A percentile compares a stretch with the other conserved stretches of the same genome.
Conservation (phyloP, 805 yeast genomes). For the Barnettozyma vustinii region DNA sequence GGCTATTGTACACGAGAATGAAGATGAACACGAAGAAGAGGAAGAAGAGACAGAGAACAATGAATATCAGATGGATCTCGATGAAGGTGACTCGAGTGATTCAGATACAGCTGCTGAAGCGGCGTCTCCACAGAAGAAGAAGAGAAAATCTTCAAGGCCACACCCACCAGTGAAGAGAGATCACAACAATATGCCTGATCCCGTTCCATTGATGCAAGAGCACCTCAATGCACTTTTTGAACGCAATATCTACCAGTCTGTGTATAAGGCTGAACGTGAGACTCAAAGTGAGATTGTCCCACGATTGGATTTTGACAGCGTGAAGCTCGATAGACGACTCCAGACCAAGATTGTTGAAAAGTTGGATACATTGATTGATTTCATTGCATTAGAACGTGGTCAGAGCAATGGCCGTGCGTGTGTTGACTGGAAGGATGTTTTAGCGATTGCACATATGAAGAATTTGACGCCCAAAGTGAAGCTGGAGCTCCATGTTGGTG, state of each 20-base stretch:
- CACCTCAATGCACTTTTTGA: background rate
- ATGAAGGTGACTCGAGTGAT: constrained; percentile 3
- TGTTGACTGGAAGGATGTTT: background rate
- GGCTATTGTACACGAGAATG: background rate
- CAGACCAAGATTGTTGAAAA: background rate
- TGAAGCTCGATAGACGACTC: background rate
- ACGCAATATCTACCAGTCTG: background rate
- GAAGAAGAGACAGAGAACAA: background rate
- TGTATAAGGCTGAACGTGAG: background rate
- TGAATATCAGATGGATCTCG: background rate
- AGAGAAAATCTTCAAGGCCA: background rate
- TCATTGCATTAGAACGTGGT: background rate
- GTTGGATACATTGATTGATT: background rate
- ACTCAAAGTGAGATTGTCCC: background rate
- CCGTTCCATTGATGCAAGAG: background rate
- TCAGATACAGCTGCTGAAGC: background rate
- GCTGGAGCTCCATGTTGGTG: background rate
- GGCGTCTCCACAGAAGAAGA: background rate
- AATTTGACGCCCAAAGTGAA: background rate
- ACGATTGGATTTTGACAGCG: background rate
- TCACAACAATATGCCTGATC: background rate
- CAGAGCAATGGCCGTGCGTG: background rate
- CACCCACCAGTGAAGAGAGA: background rate
- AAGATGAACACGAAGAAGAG: constrained; percentile 1
- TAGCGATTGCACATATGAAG: background rate